These are phyloP conservation scores for Xylariaceae sp. DNA, from an alignment of 2,329 filamentous ascomycete genomes.

Conservation along the genomic window DNA sequence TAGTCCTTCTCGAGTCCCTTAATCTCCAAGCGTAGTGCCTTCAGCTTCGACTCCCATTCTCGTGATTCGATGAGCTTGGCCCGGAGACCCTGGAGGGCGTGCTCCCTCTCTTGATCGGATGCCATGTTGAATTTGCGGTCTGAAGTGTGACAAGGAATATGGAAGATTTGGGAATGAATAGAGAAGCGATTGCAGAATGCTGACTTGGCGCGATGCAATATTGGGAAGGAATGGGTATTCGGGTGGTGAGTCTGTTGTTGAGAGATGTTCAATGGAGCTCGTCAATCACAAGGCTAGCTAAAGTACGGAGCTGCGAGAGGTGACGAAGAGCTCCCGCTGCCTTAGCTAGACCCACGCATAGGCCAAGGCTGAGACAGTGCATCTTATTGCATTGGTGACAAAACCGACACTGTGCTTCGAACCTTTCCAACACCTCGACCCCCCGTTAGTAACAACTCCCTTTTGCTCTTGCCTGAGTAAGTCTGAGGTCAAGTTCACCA, in stretches of 20 bases:
- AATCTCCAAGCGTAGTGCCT: constrained; percentile 88
- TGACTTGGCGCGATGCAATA: not conserved
- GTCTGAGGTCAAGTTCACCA: no score
- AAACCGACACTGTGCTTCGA: constrained; percentile 9
- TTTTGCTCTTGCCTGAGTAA: no score
- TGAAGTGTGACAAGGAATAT: constrained; percentile 4
- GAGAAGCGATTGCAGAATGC: not conserved
- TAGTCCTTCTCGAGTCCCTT: constrained; percentile 94
- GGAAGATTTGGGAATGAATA: not conserved
- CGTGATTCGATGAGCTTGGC: constrained; percentile 84
- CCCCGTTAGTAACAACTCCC: no score
- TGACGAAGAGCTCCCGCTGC: constrained; percentile 21
- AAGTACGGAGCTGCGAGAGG: constrained; percentile 7
- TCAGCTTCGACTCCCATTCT: constrained; percentile 98
- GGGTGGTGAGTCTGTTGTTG: not conserved
- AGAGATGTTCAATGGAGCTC: not conserved
- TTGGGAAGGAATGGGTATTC: no score
- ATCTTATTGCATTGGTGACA: constrained; percentile 2
- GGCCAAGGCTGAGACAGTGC: no score
- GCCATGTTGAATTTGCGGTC: constrained; percentile 34
- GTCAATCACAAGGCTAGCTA: constrained; percentile 5
- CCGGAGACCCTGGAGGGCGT: constrained; percentile 75
- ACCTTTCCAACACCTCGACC: no score
- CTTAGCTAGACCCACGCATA: constrained; percentile 8
- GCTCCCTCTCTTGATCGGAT: constrained; percentile 56